These are phyloP conservation scores for Tolypocladium sp. DNA, from an alignment of 2,329 filamentous ascomycete species.

Conservation along the genomic window DNA sequence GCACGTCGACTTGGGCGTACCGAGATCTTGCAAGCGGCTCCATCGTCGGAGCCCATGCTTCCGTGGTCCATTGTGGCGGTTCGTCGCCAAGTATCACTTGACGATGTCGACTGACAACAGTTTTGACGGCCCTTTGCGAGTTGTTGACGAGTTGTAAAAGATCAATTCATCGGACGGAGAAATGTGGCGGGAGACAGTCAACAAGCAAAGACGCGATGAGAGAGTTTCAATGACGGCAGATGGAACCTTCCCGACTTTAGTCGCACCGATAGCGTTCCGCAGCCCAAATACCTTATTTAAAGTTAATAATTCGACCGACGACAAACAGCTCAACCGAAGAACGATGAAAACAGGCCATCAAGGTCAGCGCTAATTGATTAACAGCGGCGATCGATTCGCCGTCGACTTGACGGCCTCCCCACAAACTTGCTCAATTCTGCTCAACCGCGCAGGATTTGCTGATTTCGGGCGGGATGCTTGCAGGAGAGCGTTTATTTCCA, in stretches of 20 bases:
- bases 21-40: conserved; percentile 20
- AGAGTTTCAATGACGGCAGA: background rate
- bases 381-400: background rate
- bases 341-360: background rate
- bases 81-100: background rate
- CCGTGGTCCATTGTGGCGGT: conserved; percentile 13
- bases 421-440: conserved; percentile 28
- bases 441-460: conserved; percentile 9
- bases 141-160: background rate
- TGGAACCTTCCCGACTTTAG: background rate
- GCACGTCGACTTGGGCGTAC: conserved; percentile 11
- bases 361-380: background rate
- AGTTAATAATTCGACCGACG: background rate
- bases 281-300: background rate
- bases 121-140: background rate
- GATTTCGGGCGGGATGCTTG: background rate
- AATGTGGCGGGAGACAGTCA: background rate
- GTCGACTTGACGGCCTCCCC: conserved; percentile 2
- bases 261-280: background rate
- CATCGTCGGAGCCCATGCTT: conserved; percentile 8
- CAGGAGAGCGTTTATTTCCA: background rate
- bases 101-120: background rate
- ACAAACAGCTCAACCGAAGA: background rate
- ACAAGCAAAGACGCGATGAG: background rate
- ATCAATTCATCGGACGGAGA: background rate